Percentiles rank a stretch among this genome's conserved stretches.
Conservation (phyloP, 192 early-diverging fungal species). For the Podila verticillata region DNA sequence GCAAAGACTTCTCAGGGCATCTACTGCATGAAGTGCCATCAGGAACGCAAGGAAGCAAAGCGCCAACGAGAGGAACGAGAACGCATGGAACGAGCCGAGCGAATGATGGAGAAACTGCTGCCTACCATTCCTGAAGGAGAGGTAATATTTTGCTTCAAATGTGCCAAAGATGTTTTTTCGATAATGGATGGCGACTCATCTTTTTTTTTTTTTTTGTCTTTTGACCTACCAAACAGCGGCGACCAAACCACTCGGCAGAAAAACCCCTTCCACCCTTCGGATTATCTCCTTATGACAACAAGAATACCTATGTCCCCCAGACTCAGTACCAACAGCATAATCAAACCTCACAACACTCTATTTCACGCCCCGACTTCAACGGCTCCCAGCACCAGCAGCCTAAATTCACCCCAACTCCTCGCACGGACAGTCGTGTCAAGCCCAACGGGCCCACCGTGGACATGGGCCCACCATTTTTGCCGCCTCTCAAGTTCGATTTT, state of each 20-base stretch:
- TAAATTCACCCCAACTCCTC: slow-evolving; percentile 1
- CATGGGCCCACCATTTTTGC: slow-evolving; percentile 39
- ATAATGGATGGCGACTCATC: neutral
- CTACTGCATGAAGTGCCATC: slow-evolving; percentile 79
- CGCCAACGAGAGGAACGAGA: slow-evolving; percentile 63
- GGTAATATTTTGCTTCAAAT: slow-evolving; percentile 5
- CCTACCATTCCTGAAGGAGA: slow-evolving; percentile 43
- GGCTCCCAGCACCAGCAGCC: neutral
- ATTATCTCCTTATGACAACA: slow-evolving; percentile 5
- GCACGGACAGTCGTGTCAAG: slow-evolving; percentile 21
- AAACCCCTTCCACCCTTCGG: slow-evolving; percentile 1
- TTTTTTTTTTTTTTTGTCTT: neutral
- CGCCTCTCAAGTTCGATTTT: slow-evolving; percentile 33
- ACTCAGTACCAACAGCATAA: neutral
- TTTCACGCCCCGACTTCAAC: slow-evolving; percentile 1
- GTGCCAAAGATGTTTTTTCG: neutral
- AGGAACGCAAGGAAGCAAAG: slow-evolving; percentile 72
- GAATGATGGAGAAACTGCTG: slow-evolving; percentile 28
- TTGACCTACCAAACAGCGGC: neutral
- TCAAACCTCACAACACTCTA: neutral
- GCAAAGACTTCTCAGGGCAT: slow-evolving; percentile 85
- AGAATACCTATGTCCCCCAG: neutral
- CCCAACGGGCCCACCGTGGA: slow-evolving; percentile 11
- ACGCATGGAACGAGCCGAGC: slow-evolving; percentile 47
- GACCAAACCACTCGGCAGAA: neutral